phyloP scores from a whole-genome alignment of 352 stramenopile genomes.

The Blastocystis sp. region DNA sequence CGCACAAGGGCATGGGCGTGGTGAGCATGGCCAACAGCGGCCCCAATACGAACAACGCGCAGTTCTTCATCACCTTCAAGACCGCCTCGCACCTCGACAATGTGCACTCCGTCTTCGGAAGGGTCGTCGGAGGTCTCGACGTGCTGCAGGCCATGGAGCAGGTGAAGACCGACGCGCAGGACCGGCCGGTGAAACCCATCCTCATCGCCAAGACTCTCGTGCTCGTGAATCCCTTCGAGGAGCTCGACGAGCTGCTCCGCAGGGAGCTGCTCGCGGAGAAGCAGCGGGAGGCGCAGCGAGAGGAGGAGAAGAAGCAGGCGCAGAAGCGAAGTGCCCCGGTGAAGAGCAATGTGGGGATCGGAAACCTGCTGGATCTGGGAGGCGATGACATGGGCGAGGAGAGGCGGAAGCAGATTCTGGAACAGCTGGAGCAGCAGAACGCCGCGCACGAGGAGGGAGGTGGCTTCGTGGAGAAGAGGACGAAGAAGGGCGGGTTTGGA shows the following conservation, averaged over 20 bases:
- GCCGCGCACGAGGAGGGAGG: not conserved
- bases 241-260: slow-evolving; percentile 59
- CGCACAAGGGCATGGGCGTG: slow-evolving; percentile 77
- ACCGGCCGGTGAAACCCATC: slow-evolving; percentile 73
- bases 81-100: slow-evolving; percentile 86
- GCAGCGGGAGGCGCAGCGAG: not conserved
- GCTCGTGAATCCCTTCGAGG: slow-evolving; percentile 76
- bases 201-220: slow-evolving; percentile 71
- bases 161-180: slow-evolving; percentile 68
- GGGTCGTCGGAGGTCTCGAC: slow-evolving; percentile 79
- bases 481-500: slow-evolving; percentile 64
- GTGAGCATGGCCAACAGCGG: slow-evolving; percentile 91
- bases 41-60: slow-evolving; percentile 83
- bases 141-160: slow-evolving; percentile 71
- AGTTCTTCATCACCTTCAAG: slow-evolving; percentile 98
- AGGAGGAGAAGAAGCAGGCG: not conserved
- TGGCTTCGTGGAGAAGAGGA: slow-evolving; percentile 55
- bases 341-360: not conserved
- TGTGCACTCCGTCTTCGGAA: slow-evolving; percentile 89
- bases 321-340: not conserved
- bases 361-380: not conserved
- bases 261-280: slow-evolving; percentile 29
- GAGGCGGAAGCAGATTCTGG: slow-evolving; percentile 62
- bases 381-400: slow-evolving; percentile 66
- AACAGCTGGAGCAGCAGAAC: slow-evolving; percentile 58